Conservation (phyloP, 176 grass and related monocot species). For the Oryza officinalis region DNA sequence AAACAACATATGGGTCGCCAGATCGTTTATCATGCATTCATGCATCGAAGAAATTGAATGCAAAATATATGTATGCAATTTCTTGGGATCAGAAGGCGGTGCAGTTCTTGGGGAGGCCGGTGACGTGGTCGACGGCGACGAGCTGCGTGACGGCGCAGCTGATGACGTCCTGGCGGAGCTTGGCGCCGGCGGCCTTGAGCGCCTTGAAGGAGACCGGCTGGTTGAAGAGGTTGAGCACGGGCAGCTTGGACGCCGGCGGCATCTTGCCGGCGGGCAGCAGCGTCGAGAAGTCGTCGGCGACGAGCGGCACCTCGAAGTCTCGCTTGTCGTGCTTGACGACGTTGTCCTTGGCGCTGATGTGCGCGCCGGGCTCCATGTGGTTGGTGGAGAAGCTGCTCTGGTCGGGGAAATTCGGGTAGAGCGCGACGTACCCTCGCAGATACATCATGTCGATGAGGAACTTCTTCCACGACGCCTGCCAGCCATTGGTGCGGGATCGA, state of each 20-base stretch:
- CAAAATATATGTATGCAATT: neutral
- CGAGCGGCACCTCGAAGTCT: slow-evolving; percentile 87
- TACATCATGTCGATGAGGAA: slow-evolving; percentile 99
- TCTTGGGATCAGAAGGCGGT: slow-evolving; percentile 44
- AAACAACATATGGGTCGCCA: neutral
- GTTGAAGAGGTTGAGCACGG: slow-evolving; percentile 93
- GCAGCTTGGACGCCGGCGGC: slow-evolving; percentile 87
- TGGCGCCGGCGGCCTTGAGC: slow-evolving; percentile 92
- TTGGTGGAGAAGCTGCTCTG: slow-evolving; percentile 97
- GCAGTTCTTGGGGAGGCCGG: slow-evolving; percentile 80
- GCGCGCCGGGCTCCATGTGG: slow-evolving; percentile 98
- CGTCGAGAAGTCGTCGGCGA: slow-evolving; percentile 71
- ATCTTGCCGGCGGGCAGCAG: slow-evolving; percentile 74
- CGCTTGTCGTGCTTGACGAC: slow-evolving; percentile 59
- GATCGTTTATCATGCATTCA: neutral
- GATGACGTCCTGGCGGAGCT: slow-evolving; percentile 79
- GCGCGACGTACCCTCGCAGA: slow-evolving; percentile 76
- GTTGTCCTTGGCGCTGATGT: slow-evolving; percentile 95
- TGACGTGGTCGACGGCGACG: slow-evolving; percentile 65
- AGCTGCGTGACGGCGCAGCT: slow-evolving; percentile 35
- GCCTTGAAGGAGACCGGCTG: slow-evolving; percentile 82
- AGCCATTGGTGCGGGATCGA: slow-evolving; percentile 81
- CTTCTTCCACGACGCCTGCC: slow-evolving; percentile 99
- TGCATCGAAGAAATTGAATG: neutral
- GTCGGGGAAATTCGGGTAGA: slow-evolving; percentile 90